phyloP scores from a whole-genome alignment of 2,329 filamentous ascomycete species.

The Penicillium sp. region DNA sequence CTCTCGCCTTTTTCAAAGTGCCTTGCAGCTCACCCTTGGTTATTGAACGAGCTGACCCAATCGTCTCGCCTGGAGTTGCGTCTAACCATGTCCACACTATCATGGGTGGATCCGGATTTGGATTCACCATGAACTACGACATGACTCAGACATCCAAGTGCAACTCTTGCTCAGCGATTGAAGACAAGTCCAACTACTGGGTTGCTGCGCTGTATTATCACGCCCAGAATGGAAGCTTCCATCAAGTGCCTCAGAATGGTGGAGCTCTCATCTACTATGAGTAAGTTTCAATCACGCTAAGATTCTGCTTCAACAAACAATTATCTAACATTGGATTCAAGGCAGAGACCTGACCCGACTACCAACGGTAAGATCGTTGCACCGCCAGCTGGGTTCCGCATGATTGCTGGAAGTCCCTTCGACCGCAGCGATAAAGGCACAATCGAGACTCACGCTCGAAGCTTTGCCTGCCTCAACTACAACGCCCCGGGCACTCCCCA shows the following conservation, averaged over 20 bases:
- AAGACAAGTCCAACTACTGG: background rate
- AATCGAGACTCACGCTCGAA: background rate
- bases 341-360: background rate
- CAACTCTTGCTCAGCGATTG: background rate
- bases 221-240: constrained; percentile 37
- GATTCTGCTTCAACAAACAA: background rate
- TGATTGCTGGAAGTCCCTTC: background rate
- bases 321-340: background rate
- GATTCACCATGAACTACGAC: background rate
- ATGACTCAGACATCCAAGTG: constrained; percentile 1
- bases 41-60: background rate
- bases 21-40: background rate
- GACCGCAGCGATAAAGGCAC: background rate
- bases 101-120: background rate
- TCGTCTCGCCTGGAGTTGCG: background rate
- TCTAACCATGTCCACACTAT: background rate
- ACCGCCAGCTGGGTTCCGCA: background rate
- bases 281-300: background rate
- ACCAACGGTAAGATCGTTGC: background rate
- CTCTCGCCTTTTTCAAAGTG: background rate
- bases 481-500: background rate
- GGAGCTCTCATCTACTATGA: constrained; percentile 1
- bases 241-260: background rate
- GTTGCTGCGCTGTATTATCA: constrained; percentile 26
- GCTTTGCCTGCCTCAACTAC: background rate